Evolutionary conservation across 148 eudicot genomes (phyloP), one percentile per base, ranked within the genome.

Genomic region (Bassia scoparia): DNA sequence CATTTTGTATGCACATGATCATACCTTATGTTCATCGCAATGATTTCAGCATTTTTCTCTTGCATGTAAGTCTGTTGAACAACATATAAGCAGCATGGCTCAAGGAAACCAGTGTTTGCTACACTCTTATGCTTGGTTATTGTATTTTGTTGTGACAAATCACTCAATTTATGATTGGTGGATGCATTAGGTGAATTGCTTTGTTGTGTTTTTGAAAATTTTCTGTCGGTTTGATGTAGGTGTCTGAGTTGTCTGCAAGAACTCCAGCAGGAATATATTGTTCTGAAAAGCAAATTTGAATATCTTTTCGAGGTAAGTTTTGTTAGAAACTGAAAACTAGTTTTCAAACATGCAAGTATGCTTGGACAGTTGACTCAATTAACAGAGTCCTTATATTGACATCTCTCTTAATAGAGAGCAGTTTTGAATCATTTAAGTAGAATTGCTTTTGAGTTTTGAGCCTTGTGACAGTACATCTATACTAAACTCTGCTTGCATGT

Each of bases 201-300:
- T 23, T 31, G 44, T 41, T 38, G 4, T 41, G 18, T 34, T 24
- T 55, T 7, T 31, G 58, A 24, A 26, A 27, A 26, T 26, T 7
- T 29, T 65, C 35, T 58, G 20, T 67, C 60, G 63, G 41, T 61
- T 49, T 37, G 64, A 43, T 70, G 79, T 76, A 84, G 87, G 58
- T 81, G 87, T 62, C 5, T 81, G 43, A 50, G 10, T 29, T 79
- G 83, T 62, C 70, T 84, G 26, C 77, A 79, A 29, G 78, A 70
- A 26, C 64, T 81, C 72, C 74, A 79, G 73, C 70, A 81, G 17
- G 83, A 84, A 56, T 79, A 73, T 68, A 27, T 26, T 60, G 70
- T 61, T 58, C 11, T 81, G 59, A 79, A 77, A 53, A 76, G 49
- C 60, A 84, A 84, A 26, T 76, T 84, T 3, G 72, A 76, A 7